Evolutionary conservation across 495 filamentous ascomycete genomes (phyloP).

Genomic region (Daldinia caldariorum): DNA sequence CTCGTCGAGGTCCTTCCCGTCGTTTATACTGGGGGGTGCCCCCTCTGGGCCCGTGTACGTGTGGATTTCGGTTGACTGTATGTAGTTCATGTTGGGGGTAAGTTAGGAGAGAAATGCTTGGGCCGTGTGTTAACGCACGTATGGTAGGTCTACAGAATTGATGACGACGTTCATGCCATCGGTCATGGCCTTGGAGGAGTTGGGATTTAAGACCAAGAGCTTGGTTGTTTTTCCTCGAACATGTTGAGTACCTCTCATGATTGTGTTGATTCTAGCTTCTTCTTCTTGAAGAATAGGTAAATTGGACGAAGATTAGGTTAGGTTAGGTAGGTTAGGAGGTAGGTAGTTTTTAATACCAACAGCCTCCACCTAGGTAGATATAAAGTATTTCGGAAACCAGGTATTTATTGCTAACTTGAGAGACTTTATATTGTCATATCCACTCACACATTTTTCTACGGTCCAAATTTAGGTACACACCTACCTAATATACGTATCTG

Average conservation of each 20-base stretch:
- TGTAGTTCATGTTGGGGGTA: conserved; percentile 20
- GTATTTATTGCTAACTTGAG: no score
- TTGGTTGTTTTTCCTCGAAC: conserved; percentile 47
- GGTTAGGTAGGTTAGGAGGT: no score
- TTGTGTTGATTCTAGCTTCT: conserved; percentile 1
- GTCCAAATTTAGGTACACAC: neutral
- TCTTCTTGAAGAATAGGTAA: neutral
- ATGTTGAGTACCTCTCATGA: conserved; percentile 45
- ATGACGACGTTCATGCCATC: conserved; percentile 73
- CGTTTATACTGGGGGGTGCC: conserved; percentile 71
- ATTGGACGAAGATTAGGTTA: neutral
- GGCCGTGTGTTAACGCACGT: conserved; percentile 49
- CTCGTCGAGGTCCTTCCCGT: conserved; percentile 63
- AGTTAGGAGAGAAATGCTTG: neutral
- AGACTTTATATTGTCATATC: neutral
- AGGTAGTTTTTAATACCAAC: neutral
- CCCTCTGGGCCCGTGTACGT: conserved; percentile 63
- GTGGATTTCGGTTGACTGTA: conserved; percentile 54
- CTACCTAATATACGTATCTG: no score
- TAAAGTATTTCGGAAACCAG: no score
- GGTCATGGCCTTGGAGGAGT: conserved; percentile 87
- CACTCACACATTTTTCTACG: neutral
- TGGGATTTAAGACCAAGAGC: conserved; percentile 91
- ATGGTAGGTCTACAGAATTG: conserved; percentile 57
- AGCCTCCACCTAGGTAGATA: neutral